Conservation (phyloP, 441 rosid species). For the Aquilaria agallochum region DNA sequence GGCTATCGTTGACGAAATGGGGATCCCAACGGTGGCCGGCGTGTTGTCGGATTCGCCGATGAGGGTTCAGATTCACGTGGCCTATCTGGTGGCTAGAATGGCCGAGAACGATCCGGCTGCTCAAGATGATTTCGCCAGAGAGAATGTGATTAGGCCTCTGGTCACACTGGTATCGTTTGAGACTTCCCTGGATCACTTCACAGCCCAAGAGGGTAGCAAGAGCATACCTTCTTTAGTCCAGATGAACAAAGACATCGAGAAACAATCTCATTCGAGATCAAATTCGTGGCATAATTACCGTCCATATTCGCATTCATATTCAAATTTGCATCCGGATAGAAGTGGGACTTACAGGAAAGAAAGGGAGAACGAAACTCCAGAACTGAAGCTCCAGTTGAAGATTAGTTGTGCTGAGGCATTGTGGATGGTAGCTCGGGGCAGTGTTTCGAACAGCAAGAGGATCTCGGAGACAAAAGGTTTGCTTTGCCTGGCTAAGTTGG, state of each 20-base stretch:
- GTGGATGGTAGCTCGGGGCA: slow-evolving; percentile 61
- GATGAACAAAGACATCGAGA: slow-evolving; percentile 49
- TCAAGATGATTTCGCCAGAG: slow-evolving; percentile 59
- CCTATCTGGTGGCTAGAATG: slow-evolving; percentile 55
- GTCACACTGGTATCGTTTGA: slow-evolving; percentile 55
- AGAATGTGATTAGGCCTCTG: slow-evolving; percentile 55
- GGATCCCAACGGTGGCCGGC: slow-evolving; percentile 44
- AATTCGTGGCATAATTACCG: slow-evolving; percentile 19
- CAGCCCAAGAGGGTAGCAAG: slow-evolving; percentile 30
- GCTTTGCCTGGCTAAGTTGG: slow-evolving; percentile 60
- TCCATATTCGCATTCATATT: slow-evolving; percentile 25
- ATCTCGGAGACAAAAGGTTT: slow-evolving; percentile 69
- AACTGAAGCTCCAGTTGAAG: slow-evolving; percentile 46
- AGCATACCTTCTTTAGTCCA: slow-evolving; percentile 55
- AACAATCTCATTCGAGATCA: slow-evolving; percentile 14
- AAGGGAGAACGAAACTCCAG: slow-evolving; percentile 53
- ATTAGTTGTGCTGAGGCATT: slow-evolving; percentile 44
- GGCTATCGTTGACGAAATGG: slow-evolving; percentile 38
- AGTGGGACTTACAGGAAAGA: slow-evolving; percentile 39
- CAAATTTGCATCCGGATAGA: slow-evolving; percentile 29
- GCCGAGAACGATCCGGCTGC: slow-evolving; percentile 42
- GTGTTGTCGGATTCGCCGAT: slow-evolving; percentile 47
- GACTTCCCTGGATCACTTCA: slow-evolving; percentile 36
- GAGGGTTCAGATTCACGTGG: slow-evolving; percentile 53
- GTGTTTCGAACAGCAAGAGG: slow-evolving; percentile 48